phyloP scores from a whole-genome alignment of 2,329 filamentous ascomycete genomes.

The Zelopaecilomyces penicillatus region DNA sequence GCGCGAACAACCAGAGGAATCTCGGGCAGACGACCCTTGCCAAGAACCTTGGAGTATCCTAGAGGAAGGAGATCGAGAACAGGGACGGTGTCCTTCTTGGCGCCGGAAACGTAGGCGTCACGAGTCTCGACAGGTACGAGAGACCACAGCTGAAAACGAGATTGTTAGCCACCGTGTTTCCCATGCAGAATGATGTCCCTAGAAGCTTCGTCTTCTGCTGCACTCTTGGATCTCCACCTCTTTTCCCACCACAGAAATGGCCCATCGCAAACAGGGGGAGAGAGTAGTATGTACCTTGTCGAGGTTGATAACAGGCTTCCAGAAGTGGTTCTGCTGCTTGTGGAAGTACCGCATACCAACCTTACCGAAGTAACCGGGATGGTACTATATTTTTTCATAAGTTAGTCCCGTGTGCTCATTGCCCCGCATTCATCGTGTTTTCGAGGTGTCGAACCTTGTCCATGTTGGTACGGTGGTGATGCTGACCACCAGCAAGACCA shows the following conservation, averaged over 20 bases:
- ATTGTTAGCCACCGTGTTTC: slow-evolving; percentile 18
- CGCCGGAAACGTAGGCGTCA: slow-evolving; percentile 76
- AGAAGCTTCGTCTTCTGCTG: not conserved
- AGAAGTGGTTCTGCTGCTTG: slow-evolving; percentile 90
- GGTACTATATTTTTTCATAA: slow-evolving; percentile 53
- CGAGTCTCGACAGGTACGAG: slow-evolving; percentile 90
- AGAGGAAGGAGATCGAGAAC: slow-evolving; percentile 96
- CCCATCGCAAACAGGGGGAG: slow-evolving; percentile 8
- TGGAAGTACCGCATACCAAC: slow-evolving; percentile 96
- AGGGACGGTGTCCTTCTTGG: slow-evolving; percentile 83
- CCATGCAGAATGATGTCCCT: not conserved
- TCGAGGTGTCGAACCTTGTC: slow-evolving; percentile 64
- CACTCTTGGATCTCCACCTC: not conserved
- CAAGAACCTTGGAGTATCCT: slow-evolving; percentile 97
- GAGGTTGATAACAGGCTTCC: slow-evolving; percentile 98
- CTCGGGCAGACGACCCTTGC: slow-evolving; percentile 92
- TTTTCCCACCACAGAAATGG: not conserved
- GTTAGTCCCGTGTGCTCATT: slow-evolving; percentile 18
- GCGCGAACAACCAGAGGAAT: slow-evolving; percentile 92
- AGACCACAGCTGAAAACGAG: slow-evolving; percentile 67
- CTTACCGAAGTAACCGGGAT: slow-evolving; percentile 99
- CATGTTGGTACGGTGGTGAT: slow-evolving; percentile 60
- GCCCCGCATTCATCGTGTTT: slow-evolving; percentile 3
- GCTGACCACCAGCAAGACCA: slow-evolving; percentile 95
- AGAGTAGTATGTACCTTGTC: slow-evolving; percentile 64